Evolutionary conservation across 306 rosid genomes (phyloP).

Genomic region (Arachis hypogaea): DNA sequence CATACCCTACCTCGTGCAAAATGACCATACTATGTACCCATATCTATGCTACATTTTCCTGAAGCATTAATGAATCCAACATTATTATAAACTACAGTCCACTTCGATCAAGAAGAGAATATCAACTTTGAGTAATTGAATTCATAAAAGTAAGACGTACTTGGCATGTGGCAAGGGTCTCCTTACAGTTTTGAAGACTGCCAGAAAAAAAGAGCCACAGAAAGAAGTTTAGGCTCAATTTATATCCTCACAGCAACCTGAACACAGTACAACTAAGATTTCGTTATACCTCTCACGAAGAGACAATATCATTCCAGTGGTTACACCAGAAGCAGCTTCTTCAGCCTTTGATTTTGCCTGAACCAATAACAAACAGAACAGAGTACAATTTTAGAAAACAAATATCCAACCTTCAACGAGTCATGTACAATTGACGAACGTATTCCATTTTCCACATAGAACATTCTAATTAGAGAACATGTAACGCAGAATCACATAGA

Average conservation of each 20-base stretch:
- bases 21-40: too few species aligned
- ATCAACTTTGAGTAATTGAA: conserved; percentile 37
- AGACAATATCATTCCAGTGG: conserved; percentile 92
- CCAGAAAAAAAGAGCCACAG: conserved; percentile 52
- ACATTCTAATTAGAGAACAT: too few species aligned
- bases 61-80: conserved; percentile 16
- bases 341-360: conserved; percentile 66
- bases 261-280: background rate
- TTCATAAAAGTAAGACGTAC: conserved; percentile 53
- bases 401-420: too few species aligned
- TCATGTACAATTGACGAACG: too few species aligned
- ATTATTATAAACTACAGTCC: background rate
- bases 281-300: conserved; percentile 84
- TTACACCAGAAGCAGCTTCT: conserved; percentile 87
- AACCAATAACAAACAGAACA: conserved; percentile 12
- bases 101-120: conserved; percentile 26
- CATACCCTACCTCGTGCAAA: too few species aligned
- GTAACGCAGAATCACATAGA: background rate
- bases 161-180: conserved; percentile 68
- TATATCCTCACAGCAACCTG: conserved; percentile 45
- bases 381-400: background rate
- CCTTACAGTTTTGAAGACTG: conserved; percentile 83
- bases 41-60: too few species aligned
- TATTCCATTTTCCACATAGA: too few species aligned
- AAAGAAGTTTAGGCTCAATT: conserved; percentile 15